Evolutionary conservation across 495 filamentous ascomycete genomes (phyloP), one percentile per base, ranked within the genome.

Genomic region (Penicillium malachiteum): DNA sequence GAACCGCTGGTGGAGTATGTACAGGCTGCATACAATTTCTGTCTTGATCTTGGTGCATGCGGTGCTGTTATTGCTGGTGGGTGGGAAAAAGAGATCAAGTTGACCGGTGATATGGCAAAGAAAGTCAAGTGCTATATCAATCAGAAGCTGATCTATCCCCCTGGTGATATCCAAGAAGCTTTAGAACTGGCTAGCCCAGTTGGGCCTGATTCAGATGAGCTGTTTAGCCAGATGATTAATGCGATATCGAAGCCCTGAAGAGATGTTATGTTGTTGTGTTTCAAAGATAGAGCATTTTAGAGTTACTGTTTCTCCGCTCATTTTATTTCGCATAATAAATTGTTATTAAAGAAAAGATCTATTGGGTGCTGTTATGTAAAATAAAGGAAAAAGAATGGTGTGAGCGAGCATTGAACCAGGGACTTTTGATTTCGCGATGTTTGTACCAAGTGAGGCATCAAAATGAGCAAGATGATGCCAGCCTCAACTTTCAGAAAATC

Each of bases 121-220:
- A 38, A 39, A 6, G 44, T 58, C 44, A 58, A 58, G 31, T 45
- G 47, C 44, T 49, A 37, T 41, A 58, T 58, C 50, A 58, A 58
- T 31, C 56, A 58, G 48, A 50, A 43, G 11, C 10, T 58, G 38
- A 58, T 58, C n/a, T 58, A 58, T 14, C 56, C 56, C 12, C 56
- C 56, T 8, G 26, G 8, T 40, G 47, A 59, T 47, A n/a, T 18
- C 5, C 40, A 52, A 13, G 49, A 63, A 14, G 66, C 64, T 5
- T 39, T 71, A 5, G 43, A 35, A 2, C 35, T 41, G 16, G 68
- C 68, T 1, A 50, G 57, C 16, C 64, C 66, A 10, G 31, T 57
- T 50, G 34, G 40, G 1, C 40, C 37, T 18, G 50, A 63, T 31
- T 60, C 58, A 11, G 55, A 58, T 8, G 30, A 54, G 30, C 40